phyloP scores from a whole-genome alignment of 2,329 filamentous ascomycete species.

The Graphilbum ipis-grandicollis region DNA sequence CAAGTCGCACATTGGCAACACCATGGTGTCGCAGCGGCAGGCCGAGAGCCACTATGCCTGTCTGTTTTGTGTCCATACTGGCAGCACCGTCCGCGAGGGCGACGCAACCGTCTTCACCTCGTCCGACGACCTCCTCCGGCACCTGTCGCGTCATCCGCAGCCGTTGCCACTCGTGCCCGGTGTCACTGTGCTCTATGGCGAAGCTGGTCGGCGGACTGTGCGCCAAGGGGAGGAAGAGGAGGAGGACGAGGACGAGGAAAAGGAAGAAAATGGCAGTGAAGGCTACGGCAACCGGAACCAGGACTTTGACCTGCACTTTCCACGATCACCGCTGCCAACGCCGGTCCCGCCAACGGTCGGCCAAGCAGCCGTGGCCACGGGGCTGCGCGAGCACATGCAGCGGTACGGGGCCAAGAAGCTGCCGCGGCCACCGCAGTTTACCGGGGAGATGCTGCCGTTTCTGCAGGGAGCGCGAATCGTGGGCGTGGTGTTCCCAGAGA shows the following conservation, averaged over 20 bases:
- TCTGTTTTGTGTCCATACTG: slow-evolving; percentile 20
- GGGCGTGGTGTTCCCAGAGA: slow-evolving; percentile 31
- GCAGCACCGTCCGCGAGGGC: slow-evolving; percentile 17
- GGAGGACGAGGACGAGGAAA: slow-evolving; percentile 8
- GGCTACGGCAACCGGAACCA: too few relatives aligned
- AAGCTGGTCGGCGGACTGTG: slow-evolving; percentile 3
- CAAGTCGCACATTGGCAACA: slow-evolving; percentile 22
- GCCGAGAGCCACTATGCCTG: slow-evolving; percentile 20
- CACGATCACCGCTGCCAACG: slow-evolving; percentile 14
- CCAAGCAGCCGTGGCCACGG: slow-evolving; percentile 17
- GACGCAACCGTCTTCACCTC: slow-evolving; percentile 24
- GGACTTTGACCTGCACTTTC: slow-evolving; percentile 22
- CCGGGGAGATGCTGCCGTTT: slow-evolving; percentile 21
- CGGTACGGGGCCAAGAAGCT: slow-evolving; percentile 17
- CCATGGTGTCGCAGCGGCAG: slow-evolving; percentile 10
- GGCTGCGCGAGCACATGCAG: slow-evolving; percentile 17
- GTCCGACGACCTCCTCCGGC: slow-evolving; percentile 19
- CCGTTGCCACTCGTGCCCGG: slow-evolving; percentile 20
- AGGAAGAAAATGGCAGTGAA: slow-evolving; percentile 1
- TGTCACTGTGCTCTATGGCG: slow-evolving; percentile 20
- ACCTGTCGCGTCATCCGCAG: slow-evolving; percentile 22
- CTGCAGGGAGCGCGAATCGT: slow-evolving; percentile 28
- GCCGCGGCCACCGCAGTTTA: slow-evolving; percentile 15
- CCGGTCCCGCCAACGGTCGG: slow-evolving; percentile 14
- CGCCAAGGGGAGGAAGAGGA: slow-evolving; percentile 3